Conservation (phyloP, 1,139 yeast genomes). For the Scheffersomyces insectosa region DNA sequence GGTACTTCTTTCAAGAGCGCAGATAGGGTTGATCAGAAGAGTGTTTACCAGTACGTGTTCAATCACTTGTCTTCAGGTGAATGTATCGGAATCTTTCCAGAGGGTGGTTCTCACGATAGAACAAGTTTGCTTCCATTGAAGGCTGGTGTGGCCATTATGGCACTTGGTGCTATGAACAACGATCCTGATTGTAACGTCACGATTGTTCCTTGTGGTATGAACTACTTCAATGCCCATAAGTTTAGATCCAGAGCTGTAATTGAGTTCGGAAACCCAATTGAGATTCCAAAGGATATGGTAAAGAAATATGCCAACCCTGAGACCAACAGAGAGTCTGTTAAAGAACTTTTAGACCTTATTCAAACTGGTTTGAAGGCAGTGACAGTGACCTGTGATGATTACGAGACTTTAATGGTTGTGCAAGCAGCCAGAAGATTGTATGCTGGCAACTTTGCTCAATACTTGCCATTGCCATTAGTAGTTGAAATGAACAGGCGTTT, state of each 20-base stretch:
- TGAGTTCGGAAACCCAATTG: conserved; percentile 47
- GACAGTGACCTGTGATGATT: conserved; percentile 34
- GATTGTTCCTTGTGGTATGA: conserved; percentile 49
- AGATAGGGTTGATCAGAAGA: conserved; percentile 78
- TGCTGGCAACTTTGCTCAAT: conserved; percentile 67
- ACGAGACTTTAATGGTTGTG: conserved; percentile 34
- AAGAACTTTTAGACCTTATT: conserved; percentile 28
- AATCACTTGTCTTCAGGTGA: conserved; percentile 76
- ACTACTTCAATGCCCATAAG: conserved; percentile 48
- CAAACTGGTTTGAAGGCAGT: conserved; percentile 31
- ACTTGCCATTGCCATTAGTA: conserved; percentile 51
- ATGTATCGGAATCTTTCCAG: conserved; percentile 95
- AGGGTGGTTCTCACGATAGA: conserved; percentile 57
- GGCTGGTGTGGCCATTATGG: conserved; percentile 53
- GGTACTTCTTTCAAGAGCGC: conserved; percentile 76
- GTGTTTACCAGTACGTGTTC: conserved; percentile 80
- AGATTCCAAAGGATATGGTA: conserved; percentile 48
- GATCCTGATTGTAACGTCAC: conserved; percentile 61
- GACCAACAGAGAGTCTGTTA: conserved; percentile 72
- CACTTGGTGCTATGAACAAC: conserved; percentile 52
- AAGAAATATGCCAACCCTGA: conserved; percentile 63
- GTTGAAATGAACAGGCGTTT: conserved; percentile 48
- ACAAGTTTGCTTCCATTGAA: conserved; percentile 43
- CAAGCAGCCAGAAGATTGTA: conserved; percentile 44
- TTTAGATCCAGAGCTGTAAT: conserved; percentile 50